These are phyloP conservation scores for Plasmodium gonderi DNA, from an alignment of 169 alveolate species.

Conservation along the genomic window DNA sequence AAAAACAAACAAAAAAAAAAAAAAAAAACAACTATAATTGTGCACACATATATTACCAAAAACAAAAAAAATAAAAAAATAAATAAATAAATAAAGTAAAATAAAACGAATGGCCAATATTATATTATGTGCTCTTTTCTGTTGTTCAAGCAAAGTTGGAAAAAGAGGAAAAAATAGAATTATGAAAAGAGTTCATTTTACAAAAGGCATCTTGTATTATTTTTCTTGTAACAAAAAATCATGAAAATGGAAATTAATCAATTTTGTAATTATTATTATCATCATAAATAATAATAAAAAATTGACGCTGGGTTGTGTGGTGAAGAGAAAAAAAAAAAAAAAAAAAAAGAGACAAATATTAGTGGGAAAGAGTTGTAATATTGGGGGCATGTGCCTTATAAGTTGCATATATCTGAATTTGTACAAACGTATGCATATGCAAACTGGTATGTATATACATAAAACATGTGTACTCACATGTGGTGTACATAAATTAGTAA, in stretches of 20 bases:
- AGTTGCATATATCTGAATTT: neutral
- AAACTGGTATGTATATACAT: neutral
- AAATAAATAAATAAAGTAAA: neutral
- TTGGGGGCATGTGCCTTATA: neutral
- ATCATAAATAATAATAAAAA: slow-evolving; percentile 24
- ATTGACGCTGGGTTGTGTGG: neutral
- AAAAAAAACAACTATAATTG: neutral
- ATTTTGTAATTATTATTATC: slow-evolving; percentile 13
- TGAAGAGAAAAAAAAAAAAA: neutral
- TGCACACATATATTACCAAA: neutral
- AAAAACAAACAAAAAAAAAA: slow-evolving; percentile 20
- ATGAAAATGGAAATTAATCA: neutral
- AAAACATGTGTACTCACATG: neutral
- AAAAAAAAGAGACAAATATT: neutral
- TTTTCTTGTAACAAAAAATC: slow-evolving; percentile 9
- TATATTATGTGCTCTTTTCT: slow-evolving; percentile 3
- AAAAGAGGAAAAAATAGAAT: neutral
- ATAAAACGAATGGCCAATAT: neutral
- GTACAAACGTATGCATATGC: neutral
- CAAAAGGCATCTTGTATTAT: slow-evolving; percentile 47
- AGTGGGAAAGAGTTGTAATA: neutral
- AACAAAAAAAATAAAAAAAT: neutral
- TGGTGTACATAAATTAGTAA: neutral
- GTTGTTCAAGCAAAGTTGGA: neutral
- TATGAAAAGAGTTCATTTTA: slow-evolving; percentile 27